Evolutionary conservation across 2,329 filamentous ascomycete genomes (phyloP).

Genomic region (Claviceps africana): DNA sequence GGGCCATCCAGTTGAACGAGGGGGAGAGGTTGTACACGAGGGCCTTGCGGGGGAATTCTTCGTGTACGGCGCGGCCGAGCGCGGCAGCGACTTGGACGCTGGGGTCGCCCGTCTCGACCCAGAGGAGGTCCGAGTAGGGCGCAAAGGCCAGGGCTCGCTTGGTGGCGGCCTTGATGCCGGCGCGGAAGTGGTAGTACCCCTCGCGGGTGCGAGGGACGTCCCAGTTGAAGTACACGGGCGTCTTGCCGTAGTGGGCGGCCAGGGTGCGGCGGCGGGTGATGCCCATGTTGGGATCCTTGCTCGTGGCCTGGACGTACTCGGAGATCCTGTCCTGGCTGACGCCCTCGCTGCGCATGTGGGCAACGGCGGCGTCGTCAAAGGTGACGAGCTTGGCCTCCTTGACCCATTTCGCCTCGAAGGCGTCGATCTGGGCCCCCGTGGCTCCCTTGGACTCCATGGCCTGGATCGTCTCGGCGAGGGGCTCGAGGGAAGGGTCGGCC

Average conservation of each 20-base stretch:
- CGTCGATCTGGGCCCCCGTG: slow-evolving; percentile 65
- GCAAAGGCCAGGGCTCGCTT: slow-evolving; percentile 88
- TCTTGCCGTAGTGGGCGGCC: slow-evolving; percentile 51
- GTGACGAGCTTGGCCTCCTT: slow-evolving; percentile 73
- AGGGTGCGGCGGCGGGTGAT: slow-evolving; percentile 63
- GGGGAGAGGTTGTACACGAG: slow-evolving; percentile 94
- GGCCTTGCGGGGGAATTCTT: slow-evolving; percentile 60
- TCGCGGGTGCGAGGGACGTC: slow-evolving; percentile 87
- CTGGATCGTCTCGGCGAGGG: slow-evolving; percentile 78
- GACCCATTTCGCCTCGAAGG: slow-evolving; percentile 77
- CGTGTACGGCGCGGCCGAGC: slow-evolving; percentile 65
- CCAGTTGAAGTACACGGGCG: slow-evolving; percentile 70
- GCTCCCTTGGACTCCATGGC: slow-evolving; percentile 76
- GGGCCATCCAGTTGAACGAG: slow-evolving; percentile 97
- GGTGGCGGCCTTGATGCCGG: slow-evolving; percentile 72
- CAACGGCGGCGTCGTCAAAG: slow-evolving; percentile 79
- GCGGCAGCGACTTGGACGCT: slow-evolving; percentile 60
- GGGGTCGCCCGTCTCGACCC: slow-evolving; percentile 92
- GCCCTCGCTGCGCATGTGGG: slow-evolving; percentile 55
- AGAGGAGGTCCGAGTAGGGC: slow-evolving; percentile 85
- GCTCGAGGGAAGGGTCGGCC: slow-evolving; percentile 56
- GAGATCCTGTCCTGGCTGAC: slow-evolving; percentile 50
- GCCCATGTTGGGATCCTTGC: slow-evolving; percentile 57
- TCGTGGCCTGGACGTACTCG: slow-evolving; percentile 49
- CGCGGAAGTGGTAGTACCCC: slow-evolving; percentile 82